These are phyloP conservation scores for Silene conica DNA, from an alignment of 148 eudicot species.

Conservation along the genomic window DNA sequence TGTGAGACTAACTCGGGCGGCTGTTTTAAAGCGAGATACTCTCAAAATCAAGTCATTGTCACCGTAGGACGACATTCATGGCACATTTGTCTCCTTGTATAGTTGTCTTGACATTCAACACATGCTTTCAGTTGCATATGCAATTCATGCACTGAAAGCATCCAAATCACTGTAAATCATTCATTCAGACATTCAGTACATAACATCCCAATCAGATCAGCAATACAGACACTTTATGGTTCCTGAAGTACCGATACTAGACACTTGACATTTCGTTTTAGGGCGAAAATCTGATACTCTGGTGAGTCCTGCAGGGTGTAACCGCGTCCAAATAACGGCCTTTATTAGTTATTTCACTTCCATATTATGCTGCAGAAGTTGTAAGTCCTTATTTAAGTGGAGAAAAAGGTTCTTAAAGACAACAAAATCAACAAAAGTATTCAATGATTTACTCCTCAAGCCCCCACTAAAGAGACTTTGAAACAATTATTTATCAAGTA, in stretches of 20 bases:
- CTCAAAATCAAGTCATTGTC: too few relatives aligned
- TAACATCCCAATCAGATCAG: too few relatives aligned
- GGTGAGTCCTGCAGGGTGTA: background rate
- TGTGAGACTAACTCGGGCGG: background rate
- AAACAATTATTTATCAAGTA: background rate
- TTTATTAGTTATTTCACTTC: conserved; percentile 1
- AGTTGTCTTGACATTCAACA: too few relatives aligned
- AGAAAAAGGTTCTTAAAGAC: conserved; percentile 19
- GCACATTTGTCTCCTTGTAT: background rate
- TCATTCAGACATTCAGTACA: too few relatives aligned
- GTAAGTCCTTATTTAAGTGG: background rate
- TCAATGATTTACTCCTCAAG: conserved; percentile 12
- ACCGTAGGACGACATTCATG: background rate
- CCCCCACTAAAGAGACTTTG: conserved; percentile 6
- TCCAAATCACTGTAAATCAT: too few relatives aligned
- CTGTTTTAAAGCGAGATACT: background rate
- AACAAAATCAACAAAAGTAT: conserved; percentile 16
- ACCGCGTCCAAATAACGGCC: background rate
- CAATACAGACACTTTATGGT: too few relatives aligned
- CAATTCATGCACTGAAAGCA: too few relatives aligned
- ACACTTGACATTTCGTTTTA: too few relatives aligned
- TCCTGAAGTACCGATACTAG: too few relatives aligned
- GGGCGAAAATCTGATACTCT: too few relatives aligned
- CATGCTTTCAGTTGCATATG: too few relatives aligned
- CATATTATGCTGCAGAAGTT: background rate